Evolutionary conservation across 2,329 filamentous ascomycete species (phyloP).

Genomic region (Pseudocercospora musae): DNA sequence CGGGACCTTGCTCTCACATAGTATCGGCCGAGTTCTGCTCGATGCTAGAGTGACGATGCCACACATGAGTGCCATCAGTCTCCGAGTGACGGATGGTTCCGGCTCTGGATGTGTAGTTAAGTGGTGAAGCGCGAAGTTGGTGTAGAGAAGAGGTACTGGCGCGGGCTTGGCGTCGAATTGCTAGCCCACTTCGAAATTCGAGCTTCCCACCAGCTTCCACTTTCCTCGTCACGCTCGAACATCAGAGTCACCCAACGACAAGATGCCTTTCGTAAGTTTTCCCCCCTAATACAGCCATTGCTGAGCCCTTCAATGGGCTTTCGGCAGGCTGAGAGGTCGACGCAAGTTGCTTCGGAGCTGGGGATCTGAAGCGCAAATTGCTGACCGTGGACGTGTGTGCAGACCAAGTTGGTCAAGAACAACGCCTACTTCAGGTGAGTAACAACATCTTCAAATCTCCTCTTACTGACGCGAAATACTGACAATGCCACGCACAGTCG

Average conservation of each 20-base stretch:
- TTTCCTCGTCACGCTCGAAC: constrained; percentile 1
- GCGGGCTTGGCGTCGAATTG: neutral
- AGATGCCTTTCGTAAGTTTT: constrained; percentile 44
- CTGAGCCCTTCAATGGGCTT: neutral
- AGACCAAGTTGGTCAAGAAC: constrained; percentile 52
- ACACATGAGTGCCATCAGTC: too few species aligned
- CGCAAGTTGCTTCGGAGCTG: constrained; percentile 98
- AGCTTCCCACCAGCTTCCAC: neutral
- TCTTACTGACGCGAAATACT: constrained; percentile 7
- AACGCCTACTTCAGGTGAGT: constrained; percentile 97
- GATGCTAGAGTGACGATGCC: too few species aligned
- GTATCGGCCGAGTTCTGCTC: too few species aligned
- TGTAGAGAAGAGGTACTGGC: too few species aligned
- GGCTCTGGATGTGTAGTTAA: too few species aligned
- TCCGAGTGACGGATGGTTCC: too few species aligned
- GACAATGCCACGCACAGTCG: constrained; percentile 57
- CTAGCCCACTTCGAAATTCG: neutral
- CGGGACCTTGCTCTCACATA: too few species aligned
- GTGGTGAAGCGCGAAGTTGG: too few species aligned
- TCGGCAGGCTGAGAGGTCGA: constrained; percentile 57
- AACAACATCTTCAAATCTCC: neutral
- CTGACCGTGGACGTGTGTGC: constrained; percentile 74
- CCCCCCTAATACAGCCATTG: constrained; percentile 5
- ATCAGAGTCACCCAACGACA: constrained; percentile 20
- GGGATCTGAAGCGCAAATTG: constrained; percentile 97